These are phyloP conservation scores for Hypoxylon trugodes DNA, from an alignment of 495 filamentous ascomycete species.

Conservation along the genomic window DNA sequence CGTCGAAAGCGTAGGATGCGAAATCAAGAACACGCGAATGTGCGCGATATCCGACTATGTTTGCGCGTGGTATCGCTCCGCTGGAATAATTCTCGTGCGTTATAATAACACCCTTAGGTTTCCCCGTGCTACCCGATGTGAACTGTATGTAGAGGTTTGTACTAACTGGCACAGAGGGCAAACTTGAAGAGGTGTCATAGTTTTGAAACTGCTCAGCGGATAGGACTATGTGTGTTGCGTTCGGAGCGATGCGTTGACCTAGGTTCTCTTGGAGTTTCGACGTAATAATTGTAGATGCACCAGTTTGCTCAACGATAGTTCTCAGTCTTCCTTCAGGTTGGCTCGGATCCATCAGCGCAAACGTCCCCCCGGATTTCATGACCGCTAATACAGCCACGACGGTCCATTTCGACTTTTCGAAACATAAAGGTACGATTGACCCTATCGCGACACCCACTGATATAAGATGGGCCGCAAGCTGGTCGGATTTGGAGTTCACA, in stretches of 20 bases:
- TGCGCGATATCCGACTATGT: conserved; percentile 49
- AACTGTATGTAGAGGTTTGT: conserved; percentile 54
- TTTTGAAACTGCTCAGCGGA: conserved; percentile 22
- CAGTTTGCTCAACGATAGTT: conserved; percentile 61
- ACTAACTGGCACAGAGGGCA: conserved; percentile 42
- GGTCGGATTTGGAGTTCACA: conserved; percentile 57
- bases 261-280: conserved; percentile 52
- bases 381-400: conserved; percentile 61
- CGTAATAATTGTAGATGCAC: conserved; percentile 61
- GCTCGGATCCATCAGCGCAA: conserved; percentile 52
- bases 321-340: conserved; percentile 59
- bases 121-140: conserved; percentile 60
- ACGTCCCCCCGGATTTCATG: conserved; percentile 60
- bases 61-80: conserved; percentile 51
- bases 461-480: conserved; percentile 56
- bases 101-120: conserved; percentile 57
- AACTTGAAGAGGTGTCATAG: conserved; percentile 6
- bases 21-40: conserved; percentile 58
- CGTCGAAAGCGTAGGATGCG: conserved; percentile 61
- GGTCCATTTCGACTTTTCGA: conserved; percentile 65
- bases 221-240: conserved; percentile 34
- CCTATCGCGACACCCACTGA: conserved; percentile 56
- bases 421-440: conserved; percentile 59
- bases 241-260: conserved; percentile 42
- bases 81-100: conserved; percentile 54